These are phyloP conservation scores for Aspergillus clavatus DNA, from an alignment of 2,329 filamentous ascomycete species.

Conservation along the genomic window DNA sequence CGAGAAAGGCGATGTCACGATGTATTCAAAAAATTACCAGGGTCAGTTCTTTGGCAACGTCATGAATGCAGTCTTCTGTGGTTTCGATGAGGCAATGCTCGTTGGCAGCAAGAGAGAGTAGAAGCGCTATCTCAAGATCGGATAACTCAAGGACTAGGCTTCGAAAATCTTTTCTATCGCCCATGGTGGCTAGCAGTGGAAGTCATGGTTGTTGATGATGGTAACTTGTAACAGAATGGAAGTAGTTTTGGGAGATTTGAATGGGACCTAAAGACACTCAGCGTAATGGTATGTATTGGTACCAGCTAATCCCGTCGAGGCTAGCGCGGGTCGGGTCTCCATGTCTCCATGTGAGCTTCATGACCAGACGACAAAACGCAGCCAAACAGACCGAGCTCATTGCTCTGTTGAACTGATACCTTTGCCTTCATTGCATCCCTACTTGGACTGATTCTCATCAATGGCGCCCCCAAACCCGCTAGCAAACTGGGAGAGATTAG, in stretches of 20 bases:
- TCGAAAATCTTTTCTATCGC: conserved; percentile 45
- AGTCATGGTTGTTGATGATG: conserved; percentile 4
- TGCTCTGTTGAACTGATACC: not conserved
- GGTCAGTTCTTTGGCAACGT: conserved; percentile 68
- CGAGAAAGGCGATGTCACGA: not conserved
- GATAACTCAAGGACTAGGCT: conserved; percentile 71
- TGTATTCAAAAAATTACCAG: conserved; percentile 49
- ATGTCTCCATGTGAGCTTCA: not conserved
- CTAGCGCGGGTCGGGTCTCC: not conserved
- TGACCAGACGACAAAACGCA: not conserved
- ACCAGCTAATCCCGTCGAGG: not conserved
- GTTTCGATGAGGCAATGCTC: conserved; percentile 89
- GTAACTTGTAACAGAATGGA: not conserved
- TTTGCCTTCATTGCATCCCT: not conserved
- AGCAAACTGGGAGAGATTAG: conserved; percentile 90
- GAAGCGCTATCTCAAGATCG: conserved; percentile 79
- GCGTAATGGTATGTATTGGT: not conserved
- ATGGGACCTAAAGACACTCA: not conserved
- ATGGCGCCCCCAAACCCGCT: conserved; percentile 60
- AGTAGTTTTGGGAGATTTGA: not conserved
- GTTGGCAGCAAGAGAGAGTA: conserved; percentile 73
- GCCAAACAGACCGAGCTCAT: not conserved
- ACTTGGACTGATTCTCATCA: conserved; percentile 3
- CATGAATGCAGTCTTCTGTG: conserved; percentile 55
- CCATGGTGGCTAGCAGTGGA: conserved; percentile 9